Percentiles rank a stretch among this genome's conserved stretches.
phyloP scores from a whole-genome alignment of 495 filamentous ascomycete species.

The Echria macrotheca region DNA sequence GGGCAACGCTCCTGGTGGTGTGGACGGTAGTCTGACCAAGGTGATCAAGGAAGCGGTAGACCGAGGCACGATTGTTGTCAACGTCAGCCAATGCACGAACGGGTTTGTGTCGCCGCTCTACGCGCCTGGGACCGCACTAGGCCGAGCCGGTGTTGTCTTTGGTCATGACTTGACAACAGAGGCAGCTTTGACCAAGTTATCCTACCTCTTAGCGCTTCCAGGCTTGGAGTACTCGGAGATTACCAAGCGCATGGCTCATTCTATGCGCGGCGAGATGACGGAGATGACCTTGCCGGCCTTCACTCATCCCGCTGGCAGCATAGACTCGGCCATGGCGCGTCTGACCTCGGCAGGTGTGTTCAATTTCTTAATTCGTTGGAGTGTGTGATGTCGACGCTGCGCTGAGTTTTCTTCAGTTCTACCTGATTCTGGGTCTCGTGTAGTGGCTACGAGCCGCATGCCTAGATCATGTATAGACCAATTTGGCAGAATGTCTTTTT shows the following conservation, averaged over 20 bases:
- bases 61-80: conserved; percentile 83
- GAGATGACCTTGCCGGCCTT: conserved; percentile 60
- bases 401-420: no score
- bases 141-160: conserved; percentile 85
- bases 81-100: conserved; percentile 85
- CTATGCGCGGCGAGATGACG: conserved; percentile 82
- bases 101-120: conserved; percentile 89
- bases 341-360: conserved; percentile 29
- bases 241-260: conserved; percentile 63
- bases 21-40: conserved; percentile 75
- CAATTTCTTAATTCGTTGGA: no score
- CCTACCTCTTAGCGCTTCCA: conserved; percentile 73
- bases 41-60: conserved; percentile 72
- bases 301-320: conserved; percentile 59
- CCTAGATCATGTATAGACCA: no score
- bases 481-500: no score
- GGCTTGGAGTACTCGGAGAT: conserved; percentile 58
- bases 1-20: conserved; percentile 83
- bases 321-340: conserved; percentile 28
- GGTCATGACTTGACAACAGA: conserved; percentile 92
- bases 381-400: no score
- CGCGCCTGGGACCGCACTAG: conserved; percentile 81
- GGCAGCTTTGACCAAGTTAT: conserved; percentile 88
- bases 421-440: no score
- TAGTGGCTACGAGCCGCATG: no score